Percentiles rank a stretch among this genome's conserved stretches.
These are phyloP conservation scores for Tulasnella sp. DNA, from an alignment of 768 basidiomycete species.

Conservation along the genomic window DNA sequence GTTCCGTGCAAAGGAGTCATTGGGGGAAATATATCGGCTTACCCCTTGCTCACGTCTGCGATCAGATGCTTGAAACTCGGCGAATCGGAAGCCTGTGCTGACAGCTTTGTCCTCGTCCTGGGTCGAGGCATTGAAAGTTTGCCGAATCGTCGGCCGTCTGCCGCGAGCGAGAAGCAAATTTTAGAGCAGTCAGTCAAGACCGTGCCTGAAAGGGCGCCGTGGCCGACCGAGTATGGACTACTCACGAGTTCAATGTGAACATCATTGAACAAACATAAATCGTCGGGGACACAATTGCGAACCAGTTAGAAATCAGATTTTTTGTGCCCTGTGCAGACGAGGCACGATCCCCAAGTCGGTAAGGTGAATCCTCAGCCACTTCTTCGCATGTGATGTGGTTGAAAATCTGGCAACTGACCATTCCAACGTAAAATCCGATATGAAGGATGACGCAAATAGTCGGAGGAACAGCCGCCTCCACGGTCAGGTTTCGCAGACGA, in stretches of 20 bases:
- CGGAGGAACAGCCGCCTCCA: neutral
- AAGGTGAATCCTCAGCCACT: neutral
- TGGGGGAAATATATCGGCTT: neutral
- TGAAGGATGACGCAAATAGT: neutral
- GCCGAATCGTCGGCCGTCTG: neutral
- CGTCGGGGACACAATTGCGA: neutral
- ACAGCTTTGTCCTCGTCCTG: neutral
- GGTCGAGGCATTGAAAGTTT: neutral
- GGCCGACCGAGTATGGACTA: neutral
- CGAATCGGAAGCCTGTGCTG: neutral
- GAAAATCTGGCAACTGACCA: neutral
- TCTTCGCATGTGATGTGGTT: neutral
- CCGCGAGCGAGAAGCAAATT: neutral
- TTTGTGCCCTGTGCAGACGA: neutral
- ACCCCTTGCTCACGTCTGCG: neutral
- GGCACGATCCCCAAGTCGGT: neutral
- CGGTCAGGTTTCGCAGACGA: neutral
- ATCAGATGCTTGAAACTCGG: neutral
- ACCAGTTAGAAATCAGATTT: neutral
- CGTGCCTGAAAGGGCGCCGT: neutral
- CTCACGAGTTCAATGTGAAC: slow-evolving; percentile 8
- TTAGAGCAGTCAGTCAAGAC: neutral
- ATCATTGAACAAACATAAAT: neutral
- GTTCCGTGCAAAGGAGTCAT: too few species aligned
- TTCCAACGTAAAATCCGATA: neutral